phyloP scores from a whole-genome alignment of 2,329 filamentous ascomycete genomes.

The Ophiosphaerella narmari region DNA sequence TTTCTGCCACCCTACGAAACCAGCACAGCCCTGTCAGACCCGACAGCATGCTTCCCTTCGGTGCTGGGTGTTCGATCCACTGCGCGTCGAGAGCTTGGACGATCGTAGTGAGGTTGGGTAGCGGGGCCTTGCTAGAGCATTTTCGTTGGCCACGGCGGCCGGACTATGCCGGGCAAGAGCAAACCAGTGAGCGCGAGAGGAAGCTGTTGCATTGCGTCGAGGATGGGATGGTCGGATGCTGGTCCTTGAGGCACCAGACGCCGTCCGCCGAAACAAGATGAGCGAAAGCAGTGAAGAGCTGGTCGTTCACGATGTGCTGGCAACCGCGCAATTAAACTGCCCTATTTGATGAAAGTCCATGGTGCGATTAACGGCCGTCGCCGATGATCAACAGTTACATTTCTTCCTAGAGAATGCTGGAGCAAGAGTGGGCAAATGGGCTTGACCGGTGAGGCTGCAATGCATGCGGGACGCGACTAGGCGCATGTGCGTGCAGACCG shows the following conservation, averaged over 20 bases:
- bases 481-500: constrained; percentile 18
- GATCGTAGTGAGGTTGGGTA: background rate
- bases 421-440: constrained; percentile 1
- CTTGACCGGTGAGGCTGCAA: constrained; percentile 35
- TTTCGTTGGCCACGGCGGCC: constrained; percentile 2
- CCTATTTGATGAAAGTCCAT: background rate
- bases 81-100: background rate
- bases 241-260: background rate
- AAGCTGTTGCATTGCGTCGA: constrained; percentile 1
- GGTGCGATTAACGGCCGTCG: background rate
- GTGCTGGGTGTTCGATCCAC: background rate
- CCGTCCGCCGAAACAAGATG: too few relatives aligned
- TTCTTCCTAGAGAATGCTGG: background rate
- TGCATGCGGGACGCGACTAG: constrained; percentile 19
- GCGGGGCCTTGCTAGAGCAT: constrained; percentile 2
- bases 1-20: constrained; percentile 35
- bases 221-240: background rate
- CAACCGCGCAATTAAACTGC: constrained; percentile 1
- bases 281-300: background rate
- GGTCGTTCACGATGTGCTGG: background rate
- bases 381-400: constrained; percentile 3
- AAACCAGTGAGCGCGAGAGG: background rate
- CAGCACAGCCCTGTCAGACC: constrained; percentile 27
- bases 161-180: background rate
- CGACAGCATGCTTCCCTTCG: constrained; percentile 3